Percentiles rank a stretch among this genome's conserved stretches.
These are phyloP conservation scores for Aplosporella prunicola DNA, from an alignment of 2,329 filamentous ascomycete genomes.

Conservation along the genomic window DNA sequence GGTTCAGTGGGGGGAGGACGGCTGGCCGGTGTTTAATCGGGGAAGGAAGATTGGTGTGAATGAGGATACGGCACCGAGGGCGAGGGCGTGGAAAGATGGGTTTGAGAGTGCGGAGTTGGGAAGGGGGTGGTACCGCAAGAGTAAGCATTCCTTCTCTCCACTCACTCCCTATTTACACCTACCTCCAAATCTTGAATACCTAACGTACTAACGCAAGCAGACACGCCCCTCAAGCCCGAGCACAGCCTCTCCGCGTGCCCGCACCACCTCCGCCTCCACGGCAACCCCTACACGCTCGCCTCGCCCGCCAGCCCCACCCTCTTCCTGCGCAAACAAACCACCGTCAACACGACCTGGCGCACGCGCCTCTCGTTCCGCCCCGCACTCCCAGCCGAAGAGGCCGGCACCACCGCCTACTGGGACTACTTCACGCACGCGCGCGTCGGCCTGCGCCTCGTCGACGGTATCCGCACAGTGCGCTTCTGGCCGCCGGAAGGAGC, in stretches of 20 bases:
- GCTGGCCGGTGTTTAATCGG: constrained; percentile 44
- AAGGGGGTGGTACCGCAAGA: constrained; percentile 34
- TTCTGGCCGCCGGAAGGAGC: constrained; percentile 18
- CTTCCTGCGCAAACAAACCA: constrained; percentile 46
- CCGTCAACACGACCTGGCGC: constrained; percentile 34
- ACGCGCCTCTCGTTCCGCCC: constrained; percentile 40
- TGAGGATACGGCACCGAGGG: constrained; percentile 19
- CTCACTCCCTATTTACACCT: no score
- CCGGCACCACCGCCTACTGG: constrained; percentile 47
- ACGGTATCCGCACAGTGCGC: constrained; percentile 16
- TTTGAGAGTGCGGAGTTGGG: constrained; percentile 25
- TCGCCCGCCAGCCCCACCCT: constrained; percentile 44
- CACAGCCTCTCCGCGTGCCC: constrained; percentile 39
- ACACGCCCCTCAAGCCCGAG: constrained; percentile 40
- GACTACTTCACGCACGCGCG: constrained; percentile 39
- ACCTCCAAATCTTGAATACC: no score
- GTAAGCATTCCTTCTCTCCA: constrained; percentile 13
- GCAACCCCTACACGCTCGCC: constrained; percentile 43
- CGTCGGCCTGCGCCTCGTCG: constrained; percentile 29
- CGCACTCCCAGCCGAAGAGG: constrained; percentile 36
- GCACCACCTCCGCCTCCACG: constrained; percentile 39
- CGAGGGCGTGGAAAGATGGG: constrained; percentile 28
- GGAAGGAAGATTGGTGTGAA: constrained; percentile 34
- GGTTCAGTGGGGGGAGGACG: constrained; percentile 39
- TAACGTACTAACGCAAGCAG: no score